Base-by-base conservation (phyloP, 2,329 filamentous ascomycete genomes). In the Chaetomium sp. region DNA sequence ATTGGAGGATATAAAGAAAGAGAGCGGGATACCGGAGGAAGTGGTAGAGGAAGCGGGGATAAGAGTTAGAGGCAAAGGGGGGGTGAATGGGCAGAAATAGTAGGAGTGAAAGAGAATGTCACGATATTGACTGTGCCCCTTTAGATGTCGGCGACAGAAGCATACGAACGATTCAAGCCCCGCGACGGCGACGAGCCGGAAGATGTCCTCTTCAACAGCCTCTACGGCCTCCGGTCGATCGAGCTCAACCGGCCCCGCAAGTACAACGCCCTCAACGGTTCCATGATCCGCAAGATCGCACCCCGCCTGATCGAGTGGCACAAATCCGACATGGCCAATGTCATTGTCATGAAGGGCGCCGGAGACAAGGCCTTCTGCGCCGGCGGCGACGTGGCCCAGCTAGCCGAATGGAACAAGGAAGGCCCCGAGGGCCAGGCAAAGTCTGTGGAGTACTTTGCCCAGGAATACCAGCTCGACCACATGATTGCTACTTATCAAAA, bases 391-490 rank as follows among this genome's bases (percentile, higher is more conserved):
- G 91, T 99, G 42, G 81, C 82, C 14, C 84, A 80, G 44, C 83
- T 99, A 59, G 92, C 91, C 40, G 62, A 81, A 60, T 81, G 84
- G 71, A 96, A 95, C 71, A 73, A 80, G 68, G 66, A 82, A 57
- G 85, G 88, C 1, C 66, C 72, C 3, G 78, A 86, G 62, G 91
- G 91, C 36, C 86, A 89, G 74, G 76, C 85, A 67, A 79, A 79
- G 65, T 95, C 91, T 34, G 76, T 81, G 48, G 85, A 91, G 51
- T 99, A 95, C 78, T 99, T 99, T 70, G 89, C 77, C 10, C 85
- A 94, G 55, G 95, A 99, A 85, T 99, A 97, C 79, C 87, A 89
- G 75, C 85, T 99, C 60, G 89, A 99, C 70, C 94, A 99, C 73
- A 79, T 92, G 64, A 96, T 99, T 69, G 89, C 94, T 27, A 96